Conservation (phyloP, 208 protist species). For the Leishmania braziliensis region DNA sequence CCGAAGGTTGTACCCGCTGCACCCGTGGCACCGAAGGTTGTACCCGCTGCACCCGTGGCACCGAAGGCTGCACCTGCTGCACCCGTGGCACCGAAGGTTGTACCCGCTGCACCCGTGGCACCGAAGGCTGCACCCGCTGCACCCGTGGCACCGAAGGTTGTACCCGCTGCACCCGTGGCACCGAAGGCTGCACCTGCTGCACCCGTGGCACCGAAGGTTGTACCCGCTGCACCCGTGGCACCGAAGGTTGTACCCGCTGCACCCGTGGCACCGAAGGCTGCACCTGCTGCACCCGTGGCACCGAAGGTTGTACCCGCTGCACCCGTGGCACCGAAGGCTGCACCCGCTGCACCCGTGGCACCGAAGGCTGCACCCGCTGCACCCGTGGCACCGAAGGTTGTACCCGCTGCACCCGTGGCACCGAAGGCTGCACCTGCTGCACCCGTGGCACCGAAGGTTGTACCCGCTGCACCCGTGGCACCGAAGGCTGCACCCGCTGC, state of each 20-base stretch:
- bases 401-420: background rate
- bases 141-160: no score
- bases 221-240: background rate
- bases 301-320: slow-evolving; percentile 1
- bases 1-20: background rate
- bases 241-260: background rate
- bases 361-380: background rate
- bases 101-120: slow-evolving; percentile 17
- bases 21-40: slow-evolving; percentile 5
- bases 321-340: background rate
- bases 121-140: slow-evolving; percentile 14
- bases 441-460: background rate
- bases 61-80: slow-evolving; percentile 5
- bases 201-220: background rate
- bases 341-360: background rate
- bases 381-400: background rate
- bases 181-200: background rate
- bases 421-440: slow-evolving; percentile 7
- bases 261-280: background rate
- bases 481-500: slow-evolving; percentile 9
- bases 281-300: background rate
- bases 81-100: slow-evolving; percentile 17
- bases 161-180: background rate
- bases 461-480: background rate
- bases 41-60: background rate